phyloP scores from a whole-genome alignment of 2,329 filamentous ascomycete species.

The Coniochaeta hoffmannii region DNA sequence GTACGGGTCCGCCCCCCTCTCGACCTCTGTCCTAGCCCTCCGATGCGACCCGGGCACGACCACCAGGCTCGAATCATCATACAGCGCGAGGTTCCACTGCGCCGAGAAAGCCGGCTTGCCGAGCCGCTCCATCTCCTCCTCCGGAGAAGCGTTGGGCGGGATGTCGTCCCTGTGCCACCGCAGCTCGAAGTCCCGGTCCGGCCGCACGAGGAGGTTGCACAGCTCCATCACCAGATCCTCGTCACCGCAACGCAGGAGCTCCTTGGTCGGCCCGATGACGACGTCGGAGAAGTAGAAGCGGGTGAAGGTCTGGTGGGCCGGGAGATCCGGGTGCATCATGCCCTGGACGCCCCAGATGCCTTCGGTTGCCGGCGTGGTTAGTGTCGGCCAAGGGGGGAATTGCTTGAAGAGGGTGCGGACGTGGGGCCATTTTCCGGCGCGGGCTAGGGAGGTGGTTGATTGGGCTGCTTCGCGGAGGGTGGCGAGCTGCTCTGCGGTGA shows the following conservation, averaged over 20 bases:
- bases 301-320: conserved; percentile 54
- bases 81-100: conserved; percentile 83
- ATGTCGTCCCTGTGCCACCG: conserved; percentile 86
- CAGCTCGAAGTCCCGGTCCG: conserved; percentile 63
- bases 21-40: conserved; percentile 60
- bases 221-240: conserved; percentile 76
- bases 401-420: conserved; percentile 83
- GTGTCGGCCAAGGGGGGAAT: conserved; percentile 86
- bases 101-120: conserved; percentile 60
- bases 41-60: conserved; percentile 72
- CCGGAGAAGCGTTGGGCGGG: conserved; percentile 51
- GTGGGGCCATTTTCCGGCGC: conserved; percentile 69
- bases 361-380: conserved; percentile 37
- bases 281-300: conserved; percentile 63
- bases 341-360: conserved; percentile 91
- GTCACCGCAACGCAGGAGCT: conserved; percentile 50
- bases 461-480: conserved; percentile 53
- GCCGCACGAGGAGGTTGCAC: conserved; percentile 77
- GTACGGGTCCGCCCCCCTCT: conserved; percentile 61
- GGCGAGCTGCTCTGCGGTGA: conserved; percentile 47
- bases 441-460: conserved; percentile 52
- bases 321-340: conserved; percentile 66
- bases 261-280: conserved; percentile 55
- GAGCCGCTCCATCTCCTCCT: conserved; percentile 60
- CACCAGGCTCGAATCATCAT: conserved; percentile 64